Percentiles rank a stretch among this genome's conserved stretches.
These are phyloP conservation scores for Leccinum boreale DNA, from an alignment of 768 basidiomycete genomes.

Conservation along the genomic window DNA sequence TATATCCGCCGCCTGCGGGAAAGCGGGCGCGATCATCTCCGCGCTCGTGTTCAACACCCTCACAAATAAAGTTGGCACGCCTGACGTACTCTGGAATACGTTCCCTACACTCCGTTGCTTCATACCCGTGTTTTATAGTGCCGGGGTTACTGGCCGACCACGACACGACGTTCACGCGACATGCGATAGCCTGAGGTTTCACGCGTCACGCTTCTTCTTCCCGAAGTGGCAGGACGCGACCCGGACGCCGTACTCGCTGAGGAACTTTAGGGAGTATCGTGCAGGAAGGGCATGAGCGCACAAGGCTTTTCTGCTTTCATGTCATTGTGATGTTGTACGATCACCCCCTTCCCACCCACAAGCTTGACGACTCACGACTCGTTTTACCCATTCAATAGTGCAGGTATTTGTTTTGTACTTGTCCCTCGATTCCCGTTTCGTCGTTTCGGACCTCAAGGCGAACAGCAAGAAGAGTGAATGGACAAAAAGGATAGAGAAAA, in stretches of 20 bases:
- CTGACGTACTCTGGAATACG: too few relatives aligned
- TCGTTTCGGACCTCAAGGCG: neutral
- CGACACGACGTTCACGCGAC: too few relatives aligned
- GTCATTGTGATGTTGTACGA: neutral
- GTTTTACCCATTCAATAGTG: too few relatives aligned
- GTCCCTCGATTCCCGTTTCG: neutral
- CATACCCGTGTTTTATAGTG: neutral
- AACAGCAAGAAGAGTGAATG: neutral
- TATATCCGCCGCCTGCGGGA: constrained; percentile 69
- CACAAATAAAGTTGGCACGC: too few relatives aligned
- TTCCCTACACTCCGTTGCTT: constrained; percentile 11
- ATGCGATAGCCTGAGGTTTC: neutral
- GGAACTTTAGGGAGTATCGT: constrained; percentile 32
- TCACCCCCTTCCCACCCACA: neutral
- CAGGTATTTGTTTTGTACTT: neutral
- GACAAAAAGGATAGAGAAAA: neutral
- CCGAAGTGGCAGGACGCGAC: constrained; percentile 50
- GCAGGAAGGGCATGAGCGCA: neutral
- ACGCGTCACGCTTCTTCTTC: constrained; percentile 41
- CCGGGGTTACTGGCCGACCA: neutral
- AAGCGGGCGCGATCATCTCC: constrained; percentile 74
- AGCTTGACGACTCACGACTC: neutral
- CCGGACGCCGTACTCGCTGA: constrained; percentile 44
- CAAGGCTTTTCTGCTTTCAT: neutral
- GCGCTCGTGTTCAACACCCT: constrained; percentile 66